Conservation (phyloP, 768 basidiomycete genomes). For the Boletus coccyginus region DNA sequence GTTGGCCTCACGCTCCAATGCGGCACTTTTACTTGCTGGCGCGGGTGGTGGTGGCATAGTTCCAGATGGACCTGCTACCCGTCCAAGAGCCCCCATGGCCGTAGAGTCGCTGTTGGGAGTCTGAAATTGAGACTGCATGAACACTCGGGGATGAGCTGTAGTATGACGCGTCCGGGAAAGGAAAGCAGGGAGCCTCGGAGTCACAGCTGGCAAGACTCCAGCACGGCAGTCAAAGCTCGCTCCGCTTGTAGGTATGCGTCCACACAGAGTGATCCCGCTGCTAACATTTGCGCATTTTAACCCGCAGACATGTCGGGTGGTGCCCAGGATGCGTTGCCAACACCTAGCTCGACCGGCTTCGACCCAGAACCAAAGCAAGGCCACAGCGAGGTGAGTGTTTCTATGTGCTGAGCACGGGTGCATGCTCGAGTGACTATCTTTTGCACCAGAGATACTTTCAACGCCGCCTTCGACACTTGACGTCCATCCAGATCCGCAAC, state of each 20-base stretch:
- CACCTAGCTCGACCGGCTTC: constrained; percentile 16
- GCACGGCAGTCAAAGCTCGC: background rate
- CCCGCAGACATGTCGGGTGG: constrained; percentile 21
- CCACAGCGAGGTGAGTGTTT: constrained; percentile 15
- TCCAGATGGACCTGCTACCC: constrained; percentile 27
- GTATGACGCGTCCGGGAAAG: constrained; percentile 21
- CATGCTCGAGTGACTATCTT: background rate
- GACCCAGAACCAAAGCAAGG: constrained; percentile 8
- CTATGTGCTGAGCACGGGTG: background rate
- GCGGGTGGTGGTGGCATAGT: constrained; percentile 56
- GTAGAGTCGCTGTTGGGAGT: constrained; percentile 19
- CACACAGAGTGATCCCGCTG: background rate
- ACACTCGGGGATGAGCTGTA: background rate
- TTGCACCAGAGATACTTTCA: constrained; percentile 33
- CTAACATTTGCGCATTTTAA: background rate
- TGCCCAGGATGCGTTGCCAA: constrained; percentile 15
- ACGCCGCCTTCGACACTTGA: constrained; percentile 73
- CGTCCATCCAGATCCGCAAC: constrained; percentile 72
- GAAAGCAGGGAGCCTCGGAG: constrained; percentile 6
- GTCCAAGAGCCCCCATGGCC: constrained; percentile 12
- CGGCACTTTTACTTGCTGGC: constrained; percentile 35
- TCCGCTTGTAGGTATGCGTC: background rate
- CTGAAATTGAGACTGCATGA: constrained; percentile 47
- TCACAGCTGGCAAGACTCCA: background rate
- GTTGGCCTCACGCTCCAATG: constrained; percentile 64